Evolutionary conservation across 1,284 basidiomycete species (phyloP).

Genomic region (Pseudozyma sp.): DNA sequence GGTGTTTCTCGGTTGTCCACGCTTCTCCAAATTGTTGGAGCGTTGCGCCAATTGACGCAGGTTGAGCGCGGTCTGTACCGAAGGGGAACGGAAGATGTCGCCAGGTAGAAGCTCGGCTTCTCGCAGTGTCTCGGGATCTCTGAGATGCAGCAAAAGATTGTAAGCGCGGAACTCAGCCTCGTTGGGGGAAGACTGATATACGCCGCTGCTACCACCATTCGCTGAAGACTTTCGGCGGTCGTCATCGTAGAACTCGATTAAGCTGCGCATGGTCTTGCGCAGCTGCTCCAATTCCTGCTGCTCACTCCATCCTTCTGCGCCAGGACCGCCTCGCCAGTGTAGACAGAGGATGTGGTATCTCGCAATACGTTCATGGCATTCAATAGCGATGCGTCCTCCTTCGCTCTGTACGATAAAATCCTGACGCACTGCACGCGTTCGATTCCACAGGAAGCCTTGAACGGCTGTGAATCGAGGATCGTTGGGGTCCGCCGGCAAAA

Average conservation of each 20-base stretch:
- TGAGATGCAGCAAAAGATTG: constrained; percentile 89
- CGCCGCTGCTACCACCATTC: constrained; percentile 71
- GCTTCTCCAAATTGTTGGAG: constrained; percentile 75
- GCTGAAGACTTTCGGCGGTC: constrained; percentile 28
- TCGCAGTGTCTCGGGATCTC: constrained; percentile 82
- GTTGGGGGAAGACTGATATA: constrained; percentile 76
- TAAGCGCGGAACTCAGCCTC: constrained; percentile 97
- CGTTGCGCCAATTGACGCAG: constrained; percentile 84
- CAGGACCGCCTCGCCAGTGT: constrained; percentile 73
- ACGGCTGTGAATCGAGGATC: constrained; percentile 76
- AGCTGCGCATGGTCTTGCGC: constrained; percentile 87
- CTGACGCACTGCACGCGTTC: constrained; percentile 87
- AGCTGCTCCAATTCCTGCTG: constrained; percentile 87
- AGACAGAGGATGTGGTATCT: constrained; percentile 91
- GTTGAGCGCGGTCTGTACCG: constrained; percentile 82
- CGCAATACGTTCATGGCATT: constrained; percentile 91
- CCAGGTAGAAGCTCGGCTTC: constrained; percentile 79
- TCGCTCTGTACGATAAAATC: constrained; percentile 95
- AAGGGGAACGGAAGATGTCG: constrained; percentile 78
- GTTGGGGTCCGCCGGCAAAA: constrained; percentile 75
- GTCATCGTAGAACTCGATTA: constrained; percentile 94
- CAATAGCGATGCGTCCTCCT: constrained; percentile 81
- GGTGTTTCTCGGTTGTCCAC: constrained; percentile 70
- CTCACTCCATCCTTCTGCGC: constrained; percentile 76
- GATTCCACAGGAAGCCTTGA: constrained; percentile 89